Evolutionary conservation across 2,329 filamentous ascomycete genomes (phyloP).

Genomic region (Leptodontidium sp.): DNA sequence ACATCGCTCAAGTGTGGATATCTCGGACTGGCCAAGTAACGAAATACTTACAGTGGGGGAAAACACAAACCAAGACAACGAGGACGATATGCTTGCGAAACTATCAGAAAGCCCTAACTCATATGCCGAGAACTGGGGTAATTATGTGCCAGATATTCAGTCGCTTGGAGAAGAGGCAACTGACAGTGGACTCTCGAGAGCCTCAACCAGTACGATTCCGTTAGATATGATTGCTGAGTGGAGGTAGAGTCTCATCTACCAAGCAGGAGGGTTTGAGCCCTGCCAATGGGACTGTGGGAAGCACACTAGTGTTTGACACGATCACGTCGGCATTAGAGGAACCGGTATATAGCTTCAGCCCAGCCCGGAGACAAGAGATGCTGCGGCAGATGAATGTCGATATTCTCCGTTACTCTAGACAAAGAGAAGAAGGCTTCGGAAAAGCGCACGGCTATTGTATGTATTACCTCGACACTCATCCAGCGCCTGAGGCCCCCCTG

Average conservation of each 20-base stretch:
- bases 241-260: neutral
- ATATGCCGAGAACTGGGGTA: too few relatives aligned
- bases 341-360: neutral
- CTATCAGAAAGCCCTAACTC: too few relatives aligned
- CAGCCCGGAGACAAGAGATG: neutral
- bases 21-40: too few relatives aligned
- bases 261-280: neutral
- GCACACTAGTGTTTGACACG: too few relatives aligned
- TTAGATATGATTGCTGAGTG: neutral
- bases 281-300: neutral
- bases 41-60: too few relatives aligned
- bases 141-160: too few relatives aligned
- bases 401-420: neutral
- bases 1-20: too few relatives aligned
- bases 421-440: neutral
- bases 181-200: neutral
- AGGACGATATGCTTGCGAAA: too few relatives aligned
- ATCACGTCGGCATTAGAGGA: too few relatives aligned
- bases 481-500: neutral
- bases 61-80: too few relatives aligned
- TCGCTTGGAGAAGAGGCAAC: too few relatives aligned
- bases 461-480: neutral
- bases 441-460: neutral
- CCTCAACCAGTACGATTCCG: neutral
- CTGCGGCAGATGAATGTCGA: neutral